A percentile compares a stretch with the other conserved stretches of the same genome.
These are phyloP conservation scores for Colletotrichum brevisporum DNA, from an alignment of 2,329 filamentous ascomycete species.

Conservation along the genomic window DNA sequence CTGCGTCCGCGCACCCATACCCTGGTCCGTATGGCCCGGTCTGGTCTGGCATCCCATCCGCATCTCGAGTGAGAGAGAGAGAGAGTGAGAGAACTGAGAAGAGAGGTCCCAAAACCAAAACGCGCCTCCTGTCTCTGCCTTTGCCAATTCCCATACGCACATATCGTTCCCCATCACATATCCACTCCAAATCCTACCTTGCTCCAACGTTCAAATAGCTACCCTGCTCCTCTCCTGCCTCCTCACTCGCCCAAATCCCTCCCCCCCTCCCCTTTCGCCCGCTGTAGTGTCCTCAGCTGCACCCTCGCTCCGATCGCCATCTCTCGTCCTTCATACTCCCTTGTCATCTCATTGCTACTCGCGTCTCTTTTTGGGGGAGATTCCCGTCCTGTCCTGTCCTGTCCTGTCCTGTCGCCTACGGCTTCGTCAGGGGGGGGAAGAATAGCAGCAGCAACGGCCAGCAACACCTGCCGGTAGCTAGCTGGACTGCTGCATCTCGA, in stretches of 20 bases:
- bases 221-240: constrained; percentile 47
- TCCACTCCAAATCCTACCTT: constrained; percentile 53
- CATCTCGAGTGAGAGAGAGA: constrained; percentile 15
- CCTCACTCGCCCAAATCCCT: constrained; percentile 44
- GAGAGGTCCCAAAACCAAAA: constrained; percentile 31
- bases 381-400: constrained; percentile 25
- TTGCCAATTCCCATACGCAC: constrained; percentile 44
- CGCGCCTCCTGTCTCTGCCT: constrained; percentile 30
- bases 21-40: constrained; percentile 10
- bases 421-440: too few relatives aligned
- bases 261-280: constrained; percentile 25
- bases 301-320: constrained; percentile 45
- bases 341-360: constrained; percentile 39
- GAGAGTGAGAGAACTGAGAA: background rate
- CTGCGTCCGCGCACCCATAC: constrained; percentile 23
- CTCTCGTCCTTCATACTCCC: constrained; percentile 40
- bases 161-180: constrained; percentile 47
- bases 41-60: constrained; percentile 17
- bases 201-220: constrained; percentile 52
- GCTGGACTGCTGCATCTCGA: constrained; percentile 47
- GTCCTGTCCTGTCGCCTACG: constrained; percentile 14
- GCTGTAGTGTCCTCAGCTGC: constrained; percentile 33
- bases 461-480: constrained; percentile 29
- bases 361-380: constrained; percentile 18
- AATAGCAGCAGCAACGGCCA: background rate